These are phyloP conservation scores for Cryptococcus maquisensis DNA, from an alignment of 1,284 basidiomycete genomes.

Conservation along the genomic window DNA sequence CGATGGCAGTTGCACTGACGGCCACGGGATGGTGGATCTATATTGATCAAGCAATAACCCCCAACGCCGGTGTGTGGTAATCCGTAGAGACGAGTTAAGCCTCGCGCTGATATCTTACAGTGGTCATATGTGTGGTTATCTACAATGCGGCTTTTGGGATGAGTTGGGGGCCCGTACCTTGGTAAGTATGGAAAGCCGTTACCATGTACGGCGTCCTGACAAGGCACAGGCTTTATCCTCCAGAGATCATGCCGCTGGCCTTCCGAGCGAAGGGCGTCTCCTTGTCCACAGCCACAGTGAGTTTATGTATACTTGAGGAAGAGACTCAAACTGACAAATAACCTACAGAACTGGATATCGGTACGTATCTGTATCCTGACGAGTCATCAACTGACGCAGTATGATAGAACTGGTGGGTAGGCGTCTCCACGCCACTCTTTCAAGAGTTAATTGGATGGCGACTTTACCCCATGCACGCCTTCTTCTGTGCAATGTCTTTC, in stretches of 20 bases:
- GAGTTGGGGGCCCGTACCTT: slow-evolving; percentile 51
- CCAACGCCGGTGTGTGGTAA: slow-evolving; percentile 58
- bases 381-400: slow-evolving; percentile 3
- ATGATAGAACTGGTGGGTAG: slow-evolving; percentile 57
- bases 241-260: slow-evolving; percentile 87
- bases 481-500: slow-evolving; percentile 86
- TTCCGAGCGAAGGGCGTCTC: slow-evolving; percentile 93
- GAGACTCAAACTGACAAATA: not conserved
- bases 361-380: slow-evolving; percentile 11
- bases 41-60: slow-evolving; percentile 77
- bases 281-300: slow-evolving; percentile 72
- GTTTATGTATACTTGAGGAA: slow-evolving; percentile 13
- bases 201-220: slow-evolving; percentile 1
- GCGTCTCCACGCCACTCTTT: slow-evolving; percentile 79
- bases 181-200: slow-evolving; percentile 23
- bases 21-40: slow-evolving; percentile 62
- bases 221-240: slow-evolving; percentile 81
- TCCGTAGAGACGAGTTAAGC: not conserved
- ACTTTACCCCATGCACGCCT: slow-evolving; percentile 92
- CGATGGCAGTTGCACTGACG: slow-evolving; percentile 46
- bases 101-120: slow-evolving; percentile 41
- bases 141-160: slow-evolving; percentile 89
- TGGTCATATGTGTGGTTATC: slow-evolving; percentile 84
- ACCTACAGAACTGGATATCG: slow-evolving; percentile 64
- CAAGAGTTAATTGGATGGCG: slow-evolving; percentile 90